Conservation (phyloP, 2,329 filamentous ascomycete genomes). For the Verruconis gallopava region DNA sequence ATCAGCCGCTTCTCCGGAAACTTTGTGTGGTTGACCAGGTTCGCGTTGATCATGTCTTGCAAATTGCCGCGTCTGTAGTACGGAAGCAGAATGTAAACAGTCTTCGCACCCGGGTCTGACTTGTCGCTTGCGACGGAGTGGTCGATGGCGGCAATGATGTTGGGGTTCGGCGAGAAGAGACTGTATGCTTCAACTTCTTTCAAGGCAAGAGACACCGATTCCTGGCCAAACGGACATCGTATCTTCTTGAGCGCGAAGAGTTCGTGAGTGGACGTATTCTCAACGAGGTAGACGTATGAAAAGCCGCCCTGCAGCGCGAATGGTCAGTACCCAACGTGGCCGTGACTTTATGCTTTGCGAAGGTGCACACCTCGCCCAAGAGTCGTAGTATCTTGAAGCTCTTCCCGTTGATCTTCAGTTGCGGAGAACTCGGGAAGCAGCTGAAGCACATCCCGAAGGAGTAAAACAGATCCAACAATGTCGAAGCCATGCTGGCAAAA, state of each 20-base stretch:
- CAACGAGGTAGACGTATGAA: slow-evolving; percentile 96
- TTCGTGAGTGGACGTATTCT: slow-evolving; percentile 72
- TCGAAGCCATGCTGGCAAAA: slow-evolving; percentile 11
- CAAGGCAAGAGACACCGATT: slow-evolving; percentile 87
- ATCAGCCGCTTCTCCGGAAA: slow-evolving; percentile 85
- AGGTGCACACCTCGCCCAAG: slow-evolving; percentile 62
- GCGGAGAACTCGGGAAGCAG: slow-evolving; percentile 89
- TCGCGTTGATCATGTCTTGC: slow-evolving; percentile 97
- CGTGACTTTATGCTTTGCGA: too few species aligned
- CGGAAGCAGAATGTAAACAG: slow-evolving; percentile 88
- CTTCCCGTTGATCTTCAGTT: slow-evolving; percentile 86
- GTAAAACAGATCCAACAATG: slow-evolving; percentile 72
- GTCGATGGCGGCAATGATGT: slow-evolving; percentile 79
- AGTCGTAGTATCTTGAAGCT: slow-evolving; percentile 93
- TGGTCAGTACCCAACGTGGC: too few species aligned
- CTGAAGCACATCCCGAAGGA: slow-evolving; percentile 90
- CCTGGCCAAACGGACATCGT: slow-evolving; percentile 91
- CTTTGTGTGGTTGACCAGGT: slow-evolving; percentile 82
- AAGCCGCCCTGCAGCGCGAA: slow-evolving; percentile 86
- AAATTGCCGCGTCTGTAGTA: slow-evolving; percentile 94
- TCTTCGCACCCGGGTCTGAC: slow-evolving; percentile 61
- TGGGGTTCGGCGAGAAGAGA: slow-evolving; percentile 68
- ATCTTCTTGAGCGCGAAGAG: slow-evolving; percentile 98
- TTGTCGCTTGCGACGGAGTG: slow-evolving; percentile 67
- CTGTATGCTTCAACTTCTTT: slow-evolving; percentile 96